These are phyloP conservation scores for Penicillium maclennaniae DNA, from an alignment of 495 filamentous ascomycete genomes.

Conservation along the genomic window DNA sequence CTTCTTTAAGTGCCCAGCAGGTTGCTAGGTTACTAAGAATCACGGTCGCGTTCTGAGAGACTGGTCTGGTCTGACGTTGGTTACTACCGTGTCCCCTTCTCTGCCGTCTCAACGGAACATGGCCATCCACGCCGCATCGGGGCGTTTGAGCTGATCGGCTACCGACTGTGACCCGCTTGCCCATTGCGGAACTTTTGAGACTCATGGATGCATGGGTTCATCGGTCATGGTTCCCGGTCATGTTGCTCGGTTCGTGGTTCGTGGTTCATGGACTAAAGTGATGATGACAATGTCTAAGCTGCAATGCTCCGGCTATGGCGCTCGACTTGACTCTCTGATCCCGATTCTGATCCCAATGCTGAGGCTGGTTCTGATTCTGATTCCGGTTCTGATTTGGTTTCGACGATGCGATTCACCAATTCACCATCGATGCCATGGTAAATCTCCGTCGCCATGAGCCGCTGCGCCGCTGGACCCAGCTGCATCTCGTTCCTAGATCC, in stretches of 20 bases:
- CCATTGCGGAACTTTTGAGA: background rate
- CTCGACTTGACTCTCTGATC: background rate
- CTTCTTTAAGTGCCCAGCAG: background rate
- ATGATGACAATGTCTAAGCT: conserved; percentile 26
- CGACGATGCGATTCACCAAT: conserved; percentile 21
- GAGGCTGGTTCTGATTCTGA: background rate
- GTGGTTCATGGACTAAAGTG: background rate
- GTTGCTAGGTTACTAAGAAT: too few species aligned
- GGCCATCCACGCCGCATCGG: conserved; percentile 11
- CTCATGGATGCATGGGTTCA: background rate
- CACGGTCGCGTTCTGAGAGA: background rate
- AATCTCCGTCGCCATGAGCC: conserved; percentile 45
- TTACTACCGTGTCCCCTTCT: conserved; percentile 18
- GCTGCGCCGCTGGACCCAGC: conserved; percentile 46
- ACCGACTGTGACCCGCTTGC: conserved; percentile 7
- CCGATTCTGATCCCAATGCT: background rate
- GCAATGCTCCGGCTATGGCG: conserved; percentile 23
- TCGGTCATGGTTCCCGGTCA: too few species aligned
- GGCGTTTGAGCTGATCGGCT: conserved; percentile 11
- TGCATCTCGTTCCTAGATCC: conserved; percentile 49
- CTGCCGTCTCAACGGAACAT: background rate
- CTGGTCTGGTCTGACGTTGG: conserved; percentile 7
- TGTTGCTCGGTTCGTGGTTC: too few species aligned
- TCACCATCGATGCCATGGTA: conserved; percentile 42
- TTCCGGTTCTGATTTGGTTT: background rate